phyloP scores from a whole-genome alignment of 306 rosid genomes.

The Crotalaria pallida region DNA sequence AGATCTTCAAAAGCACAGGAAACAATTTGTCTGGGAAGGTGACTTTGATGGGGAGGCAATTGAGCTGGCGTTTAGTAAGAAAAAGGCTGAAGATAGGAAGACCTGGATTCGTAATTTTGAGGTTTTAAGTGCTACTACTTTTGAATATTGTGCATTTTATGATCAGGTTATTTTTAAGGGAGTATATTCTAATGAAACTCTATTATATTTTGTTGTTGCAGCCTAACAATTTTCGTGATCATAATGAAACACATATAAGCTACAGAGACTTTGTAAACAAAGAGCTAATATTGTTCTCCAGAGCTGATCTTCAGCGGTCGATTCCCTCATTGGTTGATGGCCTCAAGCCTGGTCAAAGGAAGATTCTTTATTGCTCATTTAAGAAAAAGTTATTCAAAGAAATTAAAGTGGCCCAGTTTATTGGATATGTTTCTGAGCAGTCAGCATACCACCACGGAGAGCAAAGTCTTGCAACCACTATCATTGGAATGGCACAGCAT shows the following conservation, averaged over 20 bases:
- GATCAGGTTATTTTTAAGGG: background rate
- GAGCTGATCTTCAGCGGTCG: slow-evolving; percentile 91
- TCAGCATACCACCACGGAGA: slow-evolving; percentile 96
- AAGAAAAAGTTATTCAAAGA: slow-evolving; percentile 83
- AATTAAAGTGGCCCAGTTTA: slow-evolving; percentile 87
- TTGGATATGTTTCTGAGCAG: slow-evolving; percentile 90
- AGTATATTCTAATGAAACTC: background rate
- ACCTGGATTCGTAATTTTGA: slow-evolving; percentile 86
- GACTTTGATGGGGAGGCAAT: slow-evolving; percentile 85
- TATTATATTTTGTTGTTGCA: slow-evolving; percentile 30
- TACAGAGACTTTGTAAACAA: slow-evolving; percentile 92
- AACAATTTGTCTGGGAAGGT: slow-evolving; percentile 83
- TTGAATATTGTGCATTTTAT: background rate
- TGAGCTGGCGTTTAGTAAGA: slow-evolving; percentile 94
- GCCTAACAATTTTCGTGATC: slow-evolving; percentile 87
- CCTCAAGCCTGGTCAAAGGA: slow-evolving; percentile 93
- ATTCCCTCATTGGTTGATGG: slow-evolving; percentile 97
- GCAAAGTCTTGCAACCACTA: slow-evolving; percentile 81
- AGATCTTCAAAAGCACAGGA: slow-evolving; percentile 62
- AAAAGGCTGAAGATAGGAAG: slow-evolving; percentile 90
- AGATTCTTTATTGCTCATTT: slow-evolving; percentile 79
- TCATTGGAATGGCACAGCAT: slow-evolving; percentile 92
- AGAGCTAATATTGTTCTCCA: slow-evolving; percentile 83
- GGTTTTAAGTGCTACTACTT: slow-evolving; percentile 36
- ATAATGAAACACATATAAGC: slow-evolving; percentile 49